Conservation (phyloP, 805 yeast genomes). For the Sporopachydermia quercuum region DNA sequence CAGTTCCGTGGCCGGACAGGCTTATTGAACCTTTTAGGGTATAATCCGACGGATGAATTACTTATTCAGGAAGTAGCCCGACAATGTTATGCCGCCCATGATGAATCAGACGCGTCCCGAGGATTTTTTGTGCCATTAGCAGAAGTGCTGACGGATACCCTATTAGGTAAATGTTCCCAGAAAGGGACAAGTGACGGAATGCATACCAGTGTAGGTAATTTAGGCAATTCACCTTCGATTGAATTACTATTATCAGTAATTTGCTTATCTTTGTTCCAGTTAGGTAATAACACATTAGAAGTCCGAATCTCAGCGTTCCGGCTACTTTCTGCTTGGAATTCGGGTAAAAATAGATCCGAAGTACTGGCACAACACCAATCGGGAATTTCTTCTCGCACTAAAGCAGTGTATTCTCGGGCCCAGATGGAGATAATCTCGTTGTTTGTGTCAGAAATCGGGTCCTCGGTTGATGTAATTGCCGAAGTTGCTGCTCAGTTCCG, state of each 20-base stretch:
- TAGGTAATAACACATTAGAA: conserved; percentile 56
- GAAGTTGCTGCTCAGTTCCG: conserved; percentile 50
- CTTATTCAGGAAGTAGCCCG: conserved; percentile 42
- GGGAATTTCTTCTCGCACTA: conserved; percentile 53
- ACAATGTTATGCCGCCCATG: conserved; percentile 54
- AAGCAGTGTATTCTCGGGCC: conserved; percentile 78
- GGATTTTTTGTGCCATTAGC: conserved; percentile 61
- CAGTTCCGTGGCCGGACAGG: conserved; percentile 58
- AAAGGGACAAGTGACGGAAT: too few relatives aligned
- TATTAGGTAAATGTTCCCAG: too few relatives aligned
- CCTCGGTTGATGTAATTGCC: conserved; percentile 41
- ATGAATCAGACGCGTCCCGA: conserved; percentile 36
- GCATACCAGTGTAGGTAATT: too few relatives aligned
- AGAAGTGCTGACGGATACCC: conserved; percentile 43
- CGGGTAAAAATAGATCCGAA: conserved; percentile 56
- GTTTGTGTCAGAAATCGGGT: conserved; percentile 34
- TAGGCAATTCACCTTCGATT: too few relatives aligned
- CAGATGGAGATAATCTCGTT: conserved; percentile 64
- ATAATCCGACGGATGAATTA: conserved; percentile 40
- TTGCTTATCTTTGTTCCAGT: conserved; percentile 62
- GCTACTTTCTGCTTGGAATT: conserved; percentile 44
- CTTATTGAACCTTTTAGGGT: conserved; percentile 44
- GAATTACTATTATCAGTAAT: too few relatives aligned
- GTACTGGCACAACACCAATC: conserved; percentile 65
- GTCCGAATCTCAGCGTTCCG: conserved; percentile 62